phyloP scores from a whole-genome alignment of 495 filamentous ascomycete species.

The Podospora anserina region DNA sequence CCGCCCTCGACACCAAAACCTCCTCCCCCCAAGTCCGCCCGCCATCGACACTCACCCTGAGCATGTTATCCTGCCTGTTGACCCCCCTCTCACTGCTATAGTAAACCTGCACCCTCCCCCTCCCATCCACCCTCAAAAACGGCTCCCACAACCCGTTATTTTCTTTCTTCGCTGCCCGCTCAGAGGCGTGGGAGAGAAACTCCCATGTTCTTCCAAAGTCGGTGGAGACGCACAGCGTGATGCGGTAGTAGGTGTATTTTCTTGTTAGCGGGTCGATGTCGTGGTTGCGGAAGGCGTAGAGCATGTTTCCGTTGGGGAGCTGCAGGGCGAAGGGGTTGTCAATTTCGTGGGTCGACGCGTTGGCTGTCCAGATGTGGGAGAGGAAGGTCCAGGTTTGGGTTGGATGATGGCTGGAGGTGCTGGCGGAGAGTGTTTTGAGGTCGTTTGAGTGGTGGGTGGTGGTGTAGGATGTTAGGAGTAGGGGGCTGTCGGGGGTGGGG shows the following conservation, averaged over 20 bases:
- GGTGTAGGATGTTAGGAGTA: not conserved
- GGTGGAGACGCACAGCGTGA: slow-evolving; percentile 16
- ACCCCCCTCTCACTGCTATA: slow-evolving; percentile 17
- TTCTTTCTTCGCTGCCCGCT: not conserved
- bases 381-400: slow-evolving; percentile 40
- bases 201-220: slow-evolving; percentile 9
- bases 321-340: slow-evolving; percentile 60
- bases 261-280: slow-evolving; percentile 36
- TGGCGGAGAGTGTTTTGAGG: not conserved
- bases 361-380: slow-evolving; percentile 33
- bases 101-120: slow-evolving; percentile 16
- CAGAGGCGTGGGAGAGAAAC: slow-evolving; percentile 13
- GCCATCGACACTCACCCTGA: slow-evolving; percentile 4
- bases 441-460: not conserved
- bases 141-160: slow-evolving; percentile 22
- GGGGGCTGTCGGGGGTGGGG: not conserved
- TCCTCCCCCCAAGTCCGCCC: slow-evolving; percentile 14
- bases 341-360: slow-evolving; percentile 46
- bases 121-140: slow-evolving; percentile 13
- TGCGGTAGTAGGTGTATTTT: slow-evolving; percentile 39
- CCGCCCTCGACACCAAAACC: not conserved
- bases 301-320: slow-evolving; percentile 45
- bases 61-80: slow-evolving; percentile 18
- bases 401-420: slow-evolving; percentile 30
- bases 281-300: slow-evolving; percentile 61